Conservation (phyloP, 257 asterid species). For the Striga asiatica region DNA sequence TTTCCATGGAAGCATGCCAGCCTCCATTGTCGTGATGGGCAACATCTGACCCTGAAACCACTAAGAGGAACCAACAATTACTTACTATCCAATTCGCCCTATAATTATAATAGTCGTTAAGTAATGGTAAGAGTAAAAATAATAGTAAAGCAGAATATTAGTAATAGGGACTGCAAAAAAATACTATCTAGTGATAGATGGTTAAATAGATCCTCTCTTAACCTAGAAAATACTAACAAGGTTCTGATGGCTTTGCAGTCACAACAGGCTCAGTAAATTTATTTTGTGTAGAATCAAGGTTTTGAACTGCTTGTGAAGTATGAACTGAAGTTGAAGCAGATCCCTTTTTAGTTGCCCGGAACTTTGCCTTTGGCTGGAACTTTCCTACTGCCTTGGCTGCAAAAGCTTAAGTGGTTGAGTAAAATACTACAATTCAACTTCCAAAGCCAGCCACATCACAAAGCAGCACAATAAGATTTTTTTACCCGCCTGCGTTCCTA, state of each 20-base stretch:
- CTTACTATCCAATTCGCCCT: neutral
- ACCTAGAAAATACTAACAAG: slow-evolving; percentile 22
- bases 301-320: slow-evolving; percentile 22
- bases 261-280: slow-evolving; percentile 6
- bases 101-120: neutral
- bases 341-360: neutral
- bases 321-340: slow-evolving; percentile 16
- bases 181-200: neutral
- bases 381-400: neutral
- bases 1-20: slow-evolving; percentile 28
- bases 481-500: neutral
- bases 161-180: neutral
- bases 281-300: slow-evolving; percentile 16
- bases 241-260: slow-evolving; percentile 21
- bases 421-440: neutral
- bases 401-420: neutral
- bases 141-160: no score
- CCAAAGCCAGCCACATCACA: neutral
- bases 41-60: slow-evolving; percentile 22
- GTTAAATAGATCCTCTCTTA: neutral
- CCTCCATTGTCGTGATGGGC: slow-evolving; percentile 23
- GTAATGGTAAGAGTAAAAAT: no score
- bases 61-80: slow-evolving; percentile 9
- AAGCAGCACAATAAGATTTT: neutral
- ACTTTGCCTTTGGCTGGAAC: neutral